These are phyloP conservation scores for Rhizophora apiculata DNA, from an alignment of 345 rosid species.

Conservation along the genomic window DNA sequence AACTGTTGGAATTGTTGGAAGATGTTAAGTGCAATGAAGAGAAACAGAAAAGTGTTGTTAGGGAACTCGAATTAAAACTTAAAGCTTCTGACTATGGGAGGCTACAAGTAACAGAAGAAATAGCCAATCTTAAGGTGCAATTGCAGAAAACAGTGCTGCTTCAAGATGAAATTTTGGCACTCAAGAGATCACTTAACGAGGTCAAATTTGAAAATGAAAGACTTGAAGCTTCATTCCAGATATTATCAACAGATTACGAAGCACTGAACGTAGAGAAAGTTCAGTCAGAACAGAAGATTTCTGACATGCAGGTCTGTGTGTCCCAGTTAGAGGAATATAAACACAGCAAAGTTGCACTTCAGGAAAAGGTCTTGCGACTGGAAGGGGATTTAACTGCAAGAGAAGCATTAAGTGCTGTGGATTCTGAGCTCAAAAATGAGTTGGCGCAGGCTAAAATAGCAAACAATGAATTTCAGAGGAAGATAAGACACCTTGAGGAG, in stretches of 20 bases:
- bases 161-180: conserved; percentile 49
- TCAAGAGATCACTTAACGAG: conserved; percentile 45
- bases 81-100: conserved; percentile 48
- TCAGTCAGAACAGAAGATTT: conserved; percentile 29
- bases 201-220: conserved; percentile 52
- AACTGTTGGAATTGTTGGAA: conserved; percentile 45
- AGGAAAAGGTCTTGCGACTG: conserved; percentile 60
- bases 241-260: conserved; percentile 49
- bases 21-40: conserved; percentile 54
- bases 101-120: conserved; percentile 48
- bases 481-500: conserved; percentile 44
- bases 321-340: conserved; percentile 45
- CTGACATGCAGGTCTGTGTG: conserved; percentile 38
- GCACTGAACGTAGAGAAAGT: conserved; percentile 41
- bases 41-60: conserved; percentile 38
- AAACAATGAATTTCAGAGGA: conserved; percentile 50
- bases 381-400: conserved; percentile 65
- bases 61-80: conserved; percentile 46
- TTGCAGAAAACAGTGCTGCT: conserved; percentile 45
- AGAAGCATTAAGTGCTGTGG: conserved; percentile 52
- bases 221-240: conserved; percentile 53
- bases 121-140: conserved; percentile 42
- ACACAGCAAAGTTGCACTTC: conserved; percentile 44
- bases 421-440: conserved; percentile 54
- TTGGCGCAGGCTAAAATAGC: conserved; percentile 50